Evolutionary conservation across 2,329 filamentous ascomycete species (phyloP).

Genomic region (Allantophomopsis lycopodina): DNA sequence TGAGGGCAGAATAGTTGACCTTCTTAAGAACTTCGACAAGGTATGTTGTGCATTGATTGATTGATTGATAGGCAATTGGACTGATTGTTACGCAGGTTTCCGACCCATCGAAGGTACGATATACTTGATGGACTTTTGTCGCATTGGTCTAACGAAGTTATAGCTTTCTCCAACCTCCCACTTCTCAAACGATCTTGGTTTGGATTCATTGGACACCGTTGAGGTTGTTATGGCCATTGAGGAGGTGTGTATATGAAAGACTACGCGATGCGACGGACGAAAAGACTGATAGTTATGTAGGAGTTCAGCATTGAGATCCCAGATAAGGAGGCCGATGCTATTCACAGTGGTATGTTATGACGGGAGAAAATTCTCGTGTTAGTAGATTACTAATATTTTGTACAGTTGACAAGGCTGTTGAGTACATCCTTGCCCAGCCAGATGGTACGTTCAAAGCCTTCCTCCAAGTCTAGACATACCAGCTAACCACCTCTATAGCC

Average conservation of each 20-base stretch:
- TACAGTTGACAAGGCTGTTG: slow-evolving; percentile 60
- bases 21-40: slow-evolving; percentile 97
- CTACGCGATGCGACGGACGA: background rate
- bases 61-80: slow-evolving; percentile 4
- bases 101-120: slow-evolving; percentile 45
- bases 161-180: slow-evolving; percentile 76
- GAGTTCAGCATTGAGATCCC: slow-evolving; percentile 69
- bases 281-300: slow-evolving; percentile 17
- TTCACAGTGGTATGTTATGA: slow-evolving; percentile 54
- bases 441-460: slow-evolving; percentile 42
- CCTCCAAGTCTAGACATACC: no score
- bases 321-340: slow-evolving; percentile 65
- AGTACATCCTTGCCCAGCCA: slow-evolving; percentile 62
- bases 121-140: no score
- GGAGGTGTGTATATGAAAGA: slow-evolving; percentile 44
- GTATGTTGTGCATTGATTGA: slow-evolving; percentile 30
- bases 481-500: slow-evolving; percentile 11
- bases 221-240: slow-evolving; percentile 99
- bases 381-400: slow-evolving; percentile 10
- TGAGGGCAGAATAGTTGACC: slow-evolving; percentile 80
- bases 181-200: slow-evolving; percentile 92
- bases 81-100: slow-evolving; percentile 41
- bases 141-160: background rate
- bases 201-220: slow-evolving; percentile 96
- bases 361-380: background rate